A percentile compares a stretch with the other conserved stretches of the same genome.
Evolutionary conservation across 2,329 filamentous ascomycete species (phyloP).

Genomic region (Epicoccum nigrum): DNA sequence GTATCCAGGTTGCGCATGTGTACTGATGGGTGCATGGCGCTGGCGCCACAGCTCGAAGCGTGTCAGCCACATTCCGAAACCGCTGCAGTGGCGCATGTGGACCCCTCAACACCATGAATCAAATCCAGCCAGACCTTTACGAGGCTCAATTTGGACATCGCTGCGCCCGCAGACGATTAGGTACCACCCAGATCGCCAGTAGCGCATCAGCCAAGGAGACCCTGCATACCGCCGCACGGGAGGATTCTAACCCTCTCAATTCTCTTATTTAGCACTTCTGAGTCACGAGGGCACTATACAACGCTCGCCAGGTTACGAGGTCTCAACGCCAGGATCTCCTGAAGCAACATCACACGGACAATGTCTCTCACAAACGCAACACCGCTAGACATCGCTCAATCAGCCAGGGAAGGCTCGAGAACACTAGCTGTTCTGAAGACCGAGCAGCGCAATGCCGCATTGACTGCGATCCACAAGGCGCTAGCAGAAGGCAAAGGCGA

Average conservation of each 20-base stretch:
- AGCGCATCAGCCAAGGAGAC: slow-evolving; percentile 23
- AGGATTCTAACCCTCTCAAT: slow-evolving; percentile 20
- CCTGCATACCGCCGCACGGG: slow-evolving; percentile 25
- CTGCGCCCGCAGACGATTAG: slow-evolving; percentile 16
- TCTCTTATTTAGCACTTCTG: slow-evolving; percentile 25
- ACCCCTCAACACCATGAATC: slow-evolving; percentile 31
- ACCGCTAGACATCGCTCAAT: slow-evolving; percentile 75
- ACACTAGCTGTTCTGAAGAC: slow-evolving; percentile 79
- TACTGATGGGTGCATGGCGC: not conserved
- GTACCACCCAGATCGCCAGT: slow-evolving; percentile 20
- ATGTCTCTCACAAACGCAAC: slow-evolving; percentile 90
- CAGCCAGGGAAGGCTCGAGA: slow-evolving; percentile 82
- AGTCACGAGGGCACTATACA: slow-evolving; percentile 33
- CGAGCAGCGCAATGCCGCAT: slow-evolving; percentile 78
- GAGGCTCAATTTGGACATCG: slow-evolving; percentile 32
- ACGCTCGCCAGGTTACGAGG: slow-evolving; percentile 19
- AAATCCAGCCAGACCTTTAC: slow-evolving; percentile 19
- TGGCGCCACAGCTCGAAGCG: slow-evolving; percentile 1
- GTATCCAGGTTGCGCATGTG: slow-evolving; percentile 1
- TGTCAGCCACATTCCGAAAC: slow-evolving; percentile 1
- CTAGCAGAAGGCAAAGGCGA: slow-evolving; percentile 71
- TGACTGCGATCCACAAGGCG: slow-evolving; percentile 82
- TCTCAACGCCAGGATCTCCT: slow-evolving; percentile 22
- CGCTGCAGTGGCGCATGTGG: not conserved
- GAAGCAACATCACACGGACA: slow-evolving; percentile 23